Conservation (phyloP, 2,329 filamentous ascomycete species). For the Claviceps pusilla region DNA sequence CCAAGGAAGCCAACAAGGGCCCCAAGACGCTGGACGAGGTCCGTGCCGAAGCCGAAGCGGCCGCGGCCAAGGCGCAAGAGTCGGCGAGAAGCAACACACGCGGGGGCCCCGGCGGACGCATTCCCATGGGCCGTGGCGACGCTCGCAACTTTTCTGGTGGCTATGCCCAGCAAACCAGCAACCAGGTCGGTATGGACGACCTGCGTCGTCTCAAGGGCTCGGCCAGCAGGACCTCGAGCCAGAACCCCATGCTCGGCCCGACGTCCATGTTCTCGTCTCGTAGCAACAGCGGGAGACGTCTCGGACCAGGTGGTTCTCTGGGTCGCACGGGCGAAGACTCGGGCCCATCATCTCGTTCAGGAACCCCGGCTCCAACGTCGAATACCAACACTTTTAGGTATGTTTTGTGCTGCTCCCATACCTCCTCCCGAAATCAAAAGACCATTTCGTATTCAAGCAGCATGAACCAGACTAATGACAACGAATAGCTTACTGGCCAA, state of each 20-base stretch:
- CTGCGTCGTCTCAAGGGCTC: conserved; percentile 64
- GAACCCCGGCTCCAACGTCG: conserved; percentile 63
- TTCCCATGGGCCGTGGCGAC: conserved; percentile 68
- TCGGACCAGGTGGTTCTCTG: conserved; percentile 60
- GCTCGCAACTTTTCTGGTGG: conserved; percentile 65
- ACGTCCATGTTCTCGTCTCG: conserved; percentile 78
- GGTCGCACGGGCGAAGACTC: conserved; percentile 70
- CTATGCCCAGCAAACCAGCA: conserved; percentile 60
- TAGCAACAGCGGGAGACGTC: conserved; percentile 74
- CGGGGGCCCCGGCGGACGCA: conserved; percentile 50
- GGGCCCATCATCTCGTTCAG: conserved; percentile 72
- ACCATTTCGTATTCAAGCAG: no score
- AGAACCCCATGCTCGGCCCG: conserved; percentile 59
- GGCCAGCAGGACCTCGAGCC: conserved; percentile 43
- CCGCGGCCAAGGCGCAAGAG: conserved; percentile 71
- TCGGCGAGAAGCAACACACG: conserved; percentile 45
- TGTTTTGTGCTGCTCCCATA: conserved; percentile 19
- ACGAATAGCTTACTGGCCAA: conserved; percentile 38
- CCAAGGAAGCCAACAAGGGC: conserved; percentile 83
- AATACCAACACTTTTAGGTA: conserved; percentile 92
- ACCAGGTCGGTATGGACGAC: conserved; percentile 83
- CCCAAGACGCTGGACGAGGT: conserved; percentile 94
- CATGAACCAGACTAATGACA: not conserved
- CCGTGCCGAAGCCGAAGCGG: conserved; percentile 66
- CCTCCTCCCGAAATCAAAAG: no score